phyloP scores from a whole-genome alignment of 805 yeast species.

The Brettanomyces sp. region DNA sequence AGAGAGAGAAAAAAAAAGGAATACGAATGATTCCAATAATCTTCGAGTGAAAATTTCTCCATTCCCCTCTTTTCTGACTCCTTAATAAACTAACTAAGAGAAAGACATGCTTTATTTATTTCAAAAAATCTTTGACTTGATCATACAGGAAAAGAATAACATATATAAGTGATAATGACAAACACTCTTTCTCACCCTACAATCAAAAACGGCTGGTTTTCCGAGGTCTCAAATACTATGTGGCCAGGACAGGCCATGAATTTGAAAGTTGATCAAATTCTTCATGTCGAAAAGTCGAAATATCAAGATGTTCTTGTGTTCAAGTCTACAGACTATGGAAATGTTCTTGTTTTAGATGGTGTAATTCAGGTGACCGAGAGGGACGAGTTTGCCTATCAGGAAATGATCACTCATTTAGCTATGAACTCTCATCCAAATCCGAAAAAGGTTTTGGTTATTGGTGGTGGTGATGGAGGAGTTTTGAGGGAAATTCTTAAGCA shows the following conservation, averaged over 20 bases:
- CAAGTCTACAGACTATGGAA: constrained; percentile 89
- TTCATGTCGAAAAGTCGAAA: constrained; percentile 76
- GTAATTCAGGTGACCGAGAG: constrained; percentile 95
- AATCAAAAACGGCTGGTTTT: constrained; percentile 88
- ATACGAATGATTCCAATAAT: too few relatives aligned
- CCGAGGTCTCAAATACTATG: constrained; percentile 89
- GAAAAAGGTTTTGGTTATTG: constrained; percentile 85
- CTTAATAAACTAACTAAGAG: too few relatives aligned
- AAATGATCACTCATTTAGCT: constrained; percentile 94
- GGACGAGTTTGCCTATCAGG: constrained; percentile 96
- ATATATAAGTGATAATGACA: neutral
- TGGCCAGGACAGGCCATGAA: constrained; percentile 99
- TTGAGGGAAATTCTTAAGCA: constrained; percentile 91
- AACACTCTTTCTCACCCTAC: constrained; percentile 36
- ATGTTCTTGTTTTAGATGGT: constrained; percentile 88
- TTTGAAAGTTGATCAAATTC: constrained; percentile 74
- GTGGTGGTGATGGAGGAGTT: constrained; percentile 99
- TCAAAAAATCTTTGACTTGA: too few relatives aligned
- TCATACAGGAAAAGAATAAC: too few relatives aligned
- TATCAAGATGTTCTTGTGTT: constrained; percentile 93
- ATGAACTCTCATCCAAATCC: constrained; percentile 92
- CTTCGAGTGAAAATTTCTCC: too few relatives aligned
- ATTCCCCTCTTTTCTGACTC: too few relatives aligned
- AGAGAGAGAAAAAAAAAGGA: too few relatives aligned
- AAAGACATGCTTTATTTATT: too few relatives aligned